These are phyloP conservation scores for Verticillium albo-atrum DNA, from an alignment of 2,329 filamentous ascomycete genomes.

Conservation along the genomic window DNA sequence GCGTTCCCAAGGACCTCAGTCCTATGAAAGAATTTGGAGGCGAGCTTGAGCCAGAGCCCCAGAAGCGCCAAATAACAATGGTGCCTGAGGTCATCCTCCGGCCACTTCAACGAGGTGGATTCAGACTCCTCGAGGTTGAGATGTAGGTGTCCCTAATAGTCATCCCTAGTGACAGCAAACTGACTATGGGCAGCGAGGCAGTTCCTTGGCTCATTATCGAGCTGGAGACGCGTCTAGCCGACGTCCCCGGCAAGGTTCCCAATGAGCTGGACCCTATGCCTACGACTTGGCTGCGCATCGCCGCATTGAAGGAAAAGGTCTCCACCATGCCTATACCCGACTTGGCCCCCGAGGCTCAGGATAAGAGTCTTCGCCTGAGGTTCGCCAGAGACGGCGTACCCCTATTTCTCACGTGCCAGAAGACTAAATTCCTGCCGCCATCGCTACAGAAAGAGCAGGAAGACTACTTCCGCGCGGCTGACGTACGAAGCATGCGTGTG, in stretches of 20 bases:
- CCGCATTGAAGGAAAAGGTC: conserved; percentile 7
- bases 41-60: not conserved
- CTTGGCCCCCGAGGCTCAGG: not conserved
- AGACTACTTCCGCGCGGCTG: conserved; percentile 6
- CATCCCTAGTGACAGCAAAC: not conserved
- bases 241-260: conserved; percentile 1
- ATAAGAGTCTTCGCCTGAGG: not conserved
- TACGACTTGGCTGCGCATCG: conserved; percentile 4
- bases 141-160: conserved; percentile 2
- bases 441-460: not conserved
- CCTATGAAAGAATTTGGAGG: not conserved
- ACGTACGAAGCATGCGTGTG: conserved; percentile 3
- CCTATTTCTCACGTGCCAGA: conserved; percentile 2
- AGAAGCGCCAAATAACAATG: not conserved
- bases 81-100: not conserved
- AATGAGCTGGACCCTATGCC: conserved; percentile 8
- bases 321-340: not conserved
- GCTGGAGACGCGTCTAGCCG: conserved; percentile 4
- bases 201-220: conserved; percentile 1
- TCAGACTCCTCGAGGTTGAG: conserved; percentile 6
- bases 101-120: not conserved
- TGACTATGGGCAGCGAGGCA: not conserved
- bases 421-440: not conserved
- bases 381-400: conserved; percentile 4
- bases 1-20: not conserved